Evolutionary conservation across 805 yeast species (phyloP), one percentile per base, ranked within the genome.

Genomic region (Kodamaea kakaduensis): DNA sequence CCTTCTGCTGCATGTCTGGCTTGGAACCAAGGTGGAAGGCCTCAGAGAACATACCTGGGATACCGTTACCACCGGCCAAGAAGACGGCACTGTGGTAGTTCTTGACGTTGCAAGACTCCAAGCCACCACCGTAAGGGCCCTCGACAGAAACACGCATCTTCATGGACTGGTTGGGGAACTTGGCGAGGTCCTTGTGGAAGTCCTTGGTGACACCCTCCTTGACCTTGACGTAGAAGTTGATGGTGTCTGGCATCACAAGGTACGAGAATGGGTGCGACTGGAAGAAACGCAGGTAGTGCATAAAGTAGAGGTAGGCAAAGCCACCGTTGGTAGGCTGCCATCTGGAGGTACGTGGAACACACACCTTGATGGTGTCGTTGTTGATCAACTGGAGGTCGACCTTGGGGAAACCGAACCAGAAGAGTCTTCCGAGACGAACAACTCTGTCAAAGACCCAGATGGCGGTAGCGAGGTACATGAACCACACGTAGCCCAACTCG

Each of bases 181-280:
- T 43, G 32, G 45, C 34, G 35, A 61, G 47, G 39, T 47, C 45
- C 35, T 51, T 45, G 49, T 50, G 49, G 20, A 37, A 20, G 12
- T 25, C 14, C 38, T 60, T 57, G 2, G 83, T 75, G 40, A 75
- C 56, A 3, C 84, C 85, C 9, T 67, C 66, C 44, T 78, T 73
- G 4, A 72, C 71, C 48, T 71, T 71, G 31, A 75, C 59, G 34
- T 66, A 58, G 32, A 79, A 64, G 19, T 71, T 71, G 30, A 64
- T 55, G 38, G 69, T 64, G 25, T 75, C 67, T 1, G 57, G 52
- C 0, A 70, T 53, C 13, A 73, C 68, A 12, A 73, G 61, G 13
- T 73, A 61, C 0, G 84, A 77, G 45, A 80, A 80, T 3, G 87
- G 87, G 52, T 80, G 86, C 1, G 84, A 77, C 46, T 80, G 81